phyloP scores from a whole-genome alignment of 345 rosid genomes.

The Populus davidiana region DNA sequence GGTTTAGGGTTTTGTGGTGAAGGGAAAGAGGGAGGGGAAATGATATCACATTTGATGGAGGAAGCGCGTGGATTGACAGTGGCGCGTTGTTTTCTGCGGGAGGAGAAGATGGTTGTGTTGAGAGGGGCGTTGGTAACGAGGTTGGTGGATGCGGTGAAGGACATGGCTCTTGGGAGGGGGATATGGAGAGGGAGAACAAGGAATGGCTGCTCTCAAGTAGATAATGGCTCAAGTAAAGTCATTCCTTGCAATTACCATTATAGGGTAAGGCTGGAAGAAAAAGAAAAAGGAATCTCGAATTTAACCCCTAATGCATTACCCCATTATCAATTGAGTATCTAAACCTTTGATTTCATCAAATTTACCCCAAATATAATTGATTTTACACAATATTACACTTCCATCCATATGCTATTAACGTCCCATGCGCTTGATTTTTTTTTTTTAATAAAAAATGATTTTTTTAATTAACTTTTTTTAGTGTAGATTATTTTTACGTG shows the following conservation, averaged over 20 bases:
- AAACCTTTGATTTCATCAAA: neutral
- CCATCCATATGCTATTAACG: too few species aligned
- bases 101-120: conserved; percentile 6
- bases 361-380: neutral
- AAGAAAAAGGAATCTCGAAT: neutral
- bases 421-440: too few species aligned
- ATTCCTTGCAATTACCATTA: neutral
- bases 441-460: too few species aligned
- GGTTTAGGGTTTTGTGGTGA: conserved; percentile 12
- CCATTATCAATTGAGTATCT: neutral
- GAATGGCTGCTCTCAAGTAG: neutral
- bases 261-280: neutral
- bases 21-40: conserved; percentile 12
- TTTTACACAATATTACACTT: too few species aligned
- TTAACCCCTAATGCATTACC: neutral
- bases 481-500: too few species aligned
- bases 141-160: conserved; percentile 19
- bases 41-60: conserved; percentile 20
- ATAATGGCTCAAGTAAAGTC: neutral
- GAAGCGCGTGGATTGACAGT: conserved; percentile 11
- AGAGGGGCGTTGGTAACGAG: conserved; percentile 18
- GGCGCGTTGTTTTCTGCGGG: conserved; percentile 16
- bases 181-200: neutral
- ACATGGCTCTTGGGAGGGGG: conserved; percentile 8
- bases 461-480: too few species aligned